A percentile compares a stretch with the other conserved stretches of the same genome.
These are phyloP conservation scores for Neurospora sp. DNA, from an alignment of 495 filamentous ascomycete species.

Conservation along the genomic window DNA sequence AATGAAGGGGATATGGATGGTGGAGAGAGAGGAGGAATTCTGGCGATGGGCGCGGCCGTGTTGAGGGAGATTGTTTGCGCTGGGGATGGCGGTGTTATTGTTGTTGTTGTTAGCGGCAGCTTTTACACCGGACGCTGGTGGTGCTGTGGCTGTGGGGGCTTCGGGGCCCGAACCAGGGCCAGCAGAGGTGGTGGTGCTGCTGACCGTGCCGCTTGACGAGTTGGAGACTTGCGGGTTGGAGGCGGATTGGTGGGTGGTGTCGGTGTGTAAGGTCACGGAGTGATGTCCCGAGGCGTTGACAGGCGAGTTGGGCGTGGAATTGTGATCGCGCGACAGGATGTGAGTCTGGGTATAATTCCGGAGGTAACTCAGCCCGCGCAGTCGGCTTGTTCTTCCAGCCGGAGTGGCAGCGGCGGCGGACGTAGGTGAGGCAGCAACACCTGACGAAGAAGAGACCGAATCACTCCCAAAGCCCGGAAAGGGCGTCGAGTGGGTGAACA, in stretches of 20 bases:
- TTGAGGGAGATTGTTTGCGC: background rate
- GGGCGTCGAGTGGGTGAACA: slow-evolving; percentile 46
- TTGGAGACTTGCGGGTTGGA: slow-evolving; percentile 7
- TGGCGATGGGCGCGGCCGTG: background rate
- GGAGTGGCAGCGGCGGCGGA: slow-evolving; percentile 11
- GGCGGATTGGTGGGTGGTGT: background rate
- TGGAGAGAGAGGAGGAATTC: background rate
- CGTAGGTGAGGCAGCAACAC: slow-evolving; percentile 31
- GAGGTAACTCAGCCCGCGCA: slow-evolving; percentile 65
- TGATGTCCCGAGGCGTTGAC: slow-evolving; percentile 11
- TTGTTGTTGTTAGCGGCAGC: slow-evolving; percentile 1
- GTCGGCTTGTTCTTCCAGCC: slow-evolving; percentile 39
- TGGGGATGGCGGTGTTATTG: background rate
- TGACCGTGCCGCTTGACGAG: slow-evolving; percentile 21
- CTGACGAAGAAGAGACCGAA: slow-evolving; percentile 25
- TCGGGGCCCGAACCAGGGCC: slow-evolving; percentile 1
- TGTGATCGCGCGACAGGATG: slow-evolving; percentile 42
- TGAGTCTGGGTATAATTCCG: slow-evolving; percentile 61
- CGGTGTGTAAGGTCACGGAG: slow-evolving; percentile 14
- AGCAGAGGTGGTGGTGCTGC: slow-evolving; percentile 13
- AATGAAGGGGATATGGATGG: background rate
- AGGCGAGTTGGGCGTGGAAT: slow-evolving; percentile 15
- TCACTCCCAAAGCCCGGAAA: slow-evolving; percentile 28
- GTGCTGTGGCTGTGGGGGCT: slow-evolving; percentile 5
- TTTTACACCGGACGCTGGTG: background rate